Evolutionary conservation across 78 protist genomes (phyloP), one percentile per base, ranked within the genome.

Genomic region (Monocercomonoides exilis): DNA sequence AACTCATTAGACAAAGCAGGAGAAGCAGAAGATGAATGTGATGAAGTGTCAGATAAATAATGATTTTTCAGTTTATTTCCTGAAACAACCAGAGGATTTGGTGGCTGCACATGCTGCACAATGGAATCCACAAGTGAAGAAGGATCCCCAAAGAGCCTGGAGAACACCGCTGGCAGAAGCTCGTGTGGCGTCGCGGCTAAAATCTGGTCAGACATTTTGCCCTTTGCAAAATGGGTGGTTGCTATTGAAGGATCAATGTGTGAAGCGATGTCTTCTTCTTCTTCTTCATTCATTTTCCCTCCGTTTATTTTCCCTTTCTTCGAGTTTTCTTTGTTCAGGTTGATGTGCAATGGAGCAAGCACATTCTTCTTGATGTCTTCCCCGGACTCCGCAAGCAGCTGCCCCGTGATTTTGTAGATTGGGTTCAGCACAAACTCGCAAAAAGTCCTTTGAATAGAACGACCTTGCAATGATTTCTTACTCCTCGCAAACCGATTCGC

Each of bases 361-460:
- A 54, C 21, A 29, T 54, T 21, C 21, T 54, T 54, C 21, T 6
- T 29, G 11, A 79, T 32, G 42, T 38, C 82, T 21, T 79, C 82
- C 11, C 36, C 82, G 11, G 82, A 32, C 11, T 79, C 63, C 3
- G 77, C 3, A 34, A 85, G 33, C 32, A 44, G 0, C 43, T 89
- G 95, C 0, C 92, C n/a, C 36, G 85, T 77, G 41, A 96, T 43
- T 81, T 98, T 98, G 93, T 98, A 98, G 45, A 98, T 43, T 3
- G 99, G 99, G 77, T 97, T 93, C 36, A 98, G 91, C 36, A 98
- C 85, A 79, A 97, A 97, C 41, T 94, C 89, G 32, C 96, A 96
- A 80, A 97, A 97, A 6, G 97, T 54, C 6, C 97, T 88, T 46
- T 45, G 36, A 63, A 43, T 3, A 44, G 80, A 11, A 5, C 32